Evolutionary conservation across 768 basidiomycete species (phyloP), one percentile per base, ranked within the genome.

Genomic region (Lanmaoa pseudosensibilis): DNA sequence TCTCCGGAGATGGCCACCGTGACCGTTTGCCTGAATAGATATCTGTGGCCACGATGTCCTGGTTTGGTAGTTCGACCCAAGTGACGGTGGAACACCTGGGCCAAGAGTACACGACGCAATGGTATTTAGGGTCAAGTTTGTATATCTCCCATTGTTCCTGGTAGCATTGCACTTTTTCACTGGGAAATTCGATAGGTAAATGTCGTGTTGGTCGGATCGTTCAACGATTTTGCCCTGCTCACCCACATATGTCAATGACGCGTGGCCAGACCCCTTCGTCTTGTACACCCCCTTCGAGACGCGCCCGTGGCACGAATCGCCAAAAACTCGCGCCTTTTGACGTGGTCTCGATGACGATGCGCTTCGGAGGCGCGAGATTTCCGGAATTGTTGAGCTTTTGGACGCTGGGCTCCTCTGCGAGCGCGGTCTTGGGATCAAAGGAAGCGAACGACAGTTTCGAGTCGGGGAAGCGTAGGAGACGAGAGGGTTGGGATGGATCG

Each of bases 71-170:
- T 27, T 71, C 65, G 34, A 64, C 53, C 58, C 55, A 59, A 41
- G 50, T 58, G 34, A 73, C 54, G 16, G 65, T 56, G 19, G 73
- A 54, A 34, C 64, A 65, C 46, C 74, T 69, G 10, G 81, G 79
- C 50, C 73, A 71, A 34, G 68, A 67, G 33, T 73, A 79, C 10
- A 90, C 83, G 55, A 74, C 70, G 65, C 90, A 92, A 23, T 82
- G 80, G 61, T 92, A 92, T n/a, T 71, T 69, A 3, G 86, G 83
- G 65, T 92, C 90, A 9, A 92, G 78, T 66, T 91, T 92, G 73
- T 91, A 86, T 30, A 92, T 84, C 58, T 92, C 90, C 90, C 90
- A 92, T 68, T 91, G 89, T 36, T 92, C 88, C 67, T 87, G 87
- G 19, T 81, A 80, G 65, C 80, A 81, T 55, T 80, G 68, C 50